phyloP scores from a whole-genome alignment of 345 rosid species.

The Sisymbrium irio region DNA sequence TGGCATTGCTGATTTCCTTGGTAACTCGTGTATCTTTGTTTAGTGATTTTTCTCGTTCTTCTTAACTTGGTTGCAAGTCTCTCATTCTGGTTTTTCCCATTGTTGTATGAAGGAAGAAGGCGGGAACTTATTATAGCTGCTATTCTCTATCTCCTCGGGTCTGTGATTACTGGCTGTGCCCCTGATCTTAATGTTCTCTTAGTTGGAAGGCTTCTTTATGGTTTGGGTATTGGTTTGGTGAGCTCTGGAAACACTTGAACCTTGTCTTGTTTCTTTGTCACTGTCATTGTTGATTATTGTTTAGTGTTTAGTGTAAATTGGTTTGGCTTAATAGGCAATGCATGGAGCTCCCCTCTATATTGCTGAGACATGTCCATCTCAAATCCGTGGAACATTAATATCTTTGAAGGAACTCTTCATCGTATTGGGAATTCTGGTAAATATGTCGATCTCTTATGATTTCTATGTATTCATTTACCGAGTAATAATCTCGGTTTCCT shows the following conservation, averaged over 20 bases:
- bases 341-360: slow-evolving; percentile 98
- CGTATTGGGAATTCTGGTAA: slow-evolving; percentile 93
- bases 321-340: slow-evolving; percentile 70
- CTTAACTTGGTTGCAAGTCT: not conserved
- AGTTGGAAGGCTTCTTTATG: slow-evolving; percentile 78
- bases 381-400: slow-evolving; percentile 91
- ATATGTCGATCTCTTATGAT: not conserved
- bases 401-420: slow-evolving; percentile 91
- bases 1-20: slow-evolving; percentile 87
- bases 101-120: slow-evolving; percentile 59
- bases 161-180: slow-evolving; percentile 56
- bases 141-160: slow-evolving; percentile 59
- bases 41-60: not conserved
- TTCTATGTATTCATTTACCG: not conserved
- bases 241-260: slow-evolving; percentile 35
- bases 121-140: slow-evolving; percentile 79
- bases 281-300: not conserved
- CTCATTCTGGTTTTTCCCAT: slow-evolving; percentile 15
- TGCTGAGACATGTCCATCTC: slow-evolving; percentile 97
- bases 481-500: too few species aligned
- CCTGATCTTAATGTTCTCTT: slow-evolving; percentile 71
- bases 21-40: slow-evolving; percentile 39
- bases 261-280: not conserved
- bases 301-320: not conserved
- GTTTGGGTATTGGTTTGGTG: slow-evolving; percentile 90